A percentile compares a stretch with the other conserved stretches of the same genome.
These are phyloP conservation scores for Neurospora crassa DNA, from an alignment of 2,329 filamentous ascomycete genomes.

Conservation along the genomic window DNA sequence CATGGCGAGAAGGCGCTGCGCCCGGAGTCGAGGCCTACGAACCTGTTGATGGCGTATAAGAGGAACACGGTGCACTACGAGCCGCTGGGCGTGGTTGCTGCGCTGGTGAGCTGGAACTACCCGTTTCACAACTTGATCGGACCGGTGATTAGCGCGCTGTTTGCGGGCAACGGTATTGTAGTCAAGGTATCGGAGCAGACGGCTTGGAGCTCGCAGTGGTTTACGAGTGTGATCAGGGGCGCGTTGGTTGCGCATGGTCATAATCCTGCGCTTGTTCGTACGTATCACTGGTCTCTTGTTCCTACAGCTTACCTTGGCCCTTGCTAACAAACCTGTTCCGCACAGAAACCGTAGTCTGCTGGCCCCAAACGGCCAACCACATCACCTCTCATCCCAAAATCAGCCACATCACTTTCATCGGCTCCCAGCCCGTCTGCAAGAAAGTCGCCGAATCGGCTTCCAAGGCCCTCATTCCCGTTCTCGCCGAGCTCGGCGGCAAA, in stretches of 20 bases:
- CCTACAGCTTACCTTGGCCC: background rate
- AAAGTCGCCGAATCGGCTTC: slow-evolving; percentile 81
- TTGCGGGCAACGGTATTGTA: slow-evolving; percentile 82
- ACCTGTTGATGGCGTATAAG: slow-evolving; percentile 93
- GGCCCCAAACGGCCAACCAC: slow-evolving; percentile 71
- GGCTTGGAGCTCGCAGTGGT: slow-evolving; percentile 83
- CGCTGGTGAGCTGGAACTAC: slow-evolving; percentile 95
- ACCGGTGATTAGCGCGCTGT: slow-evolving; percentile 82
- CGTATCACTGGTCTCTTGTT: background rate
- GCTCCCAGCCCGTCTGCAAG: slow-evolving; percentile 77
- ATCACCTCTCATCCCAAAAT: slow-evolving; percentile 80
- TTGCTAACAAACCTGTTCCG: background rate
- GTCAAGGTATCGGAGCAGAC: slow-evolving; percentile 95
- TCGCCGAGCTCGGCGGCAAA: slow-evolving; percentile 90
- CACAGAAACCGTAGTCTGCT: slow-evolving; percentile 66
- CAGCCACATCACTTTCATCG: slow-evolving; percentile 91
- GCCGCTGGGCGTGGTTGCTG: slow-evolving; percentile 83
- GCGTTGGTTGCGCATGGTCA: slow-evolving; percentile 78
- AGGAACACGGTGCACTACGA: slow-evolving; percentile 84
- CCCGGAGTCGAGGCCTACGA: slow-evolving; percentile 69
- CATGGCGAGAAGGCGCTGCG: slow-evolving; percentile 77
- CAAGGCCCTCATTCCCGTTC: slow-evolving; percentile 74
- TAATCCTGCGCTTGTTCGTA: slow-evolving; percentile 63
- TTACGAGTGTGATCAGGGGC: slow-evolving; percentile 65
- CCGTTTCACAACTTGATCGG: slow-evolving; percentile 92